Conservation (phyloP, 192 early-diverging fungal genomes). For the Spinellus fusiger region DNA sequence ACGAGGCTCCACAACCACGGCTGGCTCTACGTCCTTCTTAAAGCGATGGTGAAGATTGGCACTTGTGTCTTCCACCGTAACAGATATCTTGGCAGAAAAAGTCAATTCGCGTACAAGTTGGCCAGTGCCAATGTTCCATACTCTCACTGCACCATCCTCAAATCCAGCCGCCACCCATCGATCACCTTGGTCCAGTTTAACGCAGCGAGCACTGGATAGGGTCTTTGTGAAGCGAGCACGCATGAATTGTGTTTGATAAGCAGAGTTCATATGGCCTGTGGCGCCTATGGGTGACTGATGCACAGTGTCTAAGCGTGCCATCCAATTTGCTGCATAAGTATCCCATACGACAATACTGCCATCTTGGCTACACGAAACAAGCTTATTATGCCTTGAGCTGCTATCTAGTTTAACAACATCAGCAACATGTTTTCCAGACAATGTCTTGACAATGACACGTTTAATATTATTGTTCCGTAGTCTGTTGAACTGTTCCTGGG, state of each 20-base stretch:
- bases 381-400: slow-evolving; percentile 6
- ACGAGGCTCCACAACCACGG: too few species aligned
- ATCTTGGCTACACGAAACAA: slow-evolving; percentile 26
- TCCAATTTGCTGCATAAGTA: slow-evolving; percentile 8
- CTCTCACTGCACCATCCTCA: slow-evolving; percentile 20
- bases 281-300: neutral
- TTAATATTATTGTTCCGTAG: slow-evolving; percentile 10
- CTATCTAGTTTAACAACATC: slow-evolving; percentile 12
- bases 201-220: neutral
- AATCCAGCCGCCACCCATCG: slow-evolving; percentile 17
- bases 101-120: slow-evolving; percentile 1
- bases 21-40: too few species aligned
- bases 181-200: slow-evolving; percentile 16
- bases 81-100: neutral
- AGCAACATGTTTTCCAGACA: slow-evolving; percentile 23
- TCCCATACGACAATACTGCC: slow-evolving; percentile 27
- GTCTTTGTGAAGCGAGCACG: neutral
- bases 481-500: slow-evolving; percentile 13
- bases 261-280: slow-evolving; percentile 1
- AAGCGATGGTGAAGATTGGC: too few species aligned
- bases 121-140: slow-evolving; percentile 19
- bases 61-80: neutral
- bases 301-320: slow-evolving; percentile 25
- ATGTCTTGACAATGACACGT: slow-evolving; percentile 12
- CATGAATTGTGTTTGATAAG: neutral